A percentile compares a stretch with the other conserved stretches of the same genome.
Conservation (phyloP, 352 stramenopile species). For the Phytopythium montanum region DNA sequence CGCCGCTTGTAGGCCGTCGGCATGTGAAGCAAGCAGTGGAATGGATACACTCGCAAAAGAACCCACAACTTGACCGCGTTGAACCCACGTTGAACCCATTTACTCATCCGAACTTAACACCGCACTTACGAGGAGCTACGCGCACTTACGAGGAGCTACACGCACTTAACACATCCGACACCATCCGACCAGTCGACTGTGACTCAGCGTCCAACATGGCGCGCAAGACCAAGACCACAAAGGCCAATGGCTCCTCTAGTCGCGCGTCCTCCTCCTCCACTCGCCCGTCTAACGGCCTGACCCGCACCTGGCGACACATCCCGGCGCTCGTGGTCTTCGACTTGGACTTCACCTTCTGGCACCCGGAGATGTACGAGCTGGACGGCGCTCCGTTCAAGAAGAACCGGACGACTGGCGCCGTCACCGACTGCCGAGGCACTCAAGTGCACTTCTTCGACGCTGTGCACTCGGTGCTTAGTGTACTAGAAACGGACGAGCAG, state of each 20-base stretch:
- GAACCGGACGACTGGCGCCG: constrained; percentile 45
- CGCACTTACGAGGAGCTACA: too few species aligned
- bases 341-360: constrained; percentile 77
- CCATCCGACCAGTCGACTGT: too few species aligned
- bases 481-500: constrained; percentile 64
- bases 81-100: too few species aligned
- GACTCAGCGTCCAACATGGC: too few species aligned
- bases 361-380: constrained; percentile 86
- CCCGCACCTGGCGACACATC: constrained; percentile 42
- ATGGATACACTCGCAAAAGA: too few species aligned
- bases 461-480: constrained; percentile 60
- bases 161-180: too few species aligned
- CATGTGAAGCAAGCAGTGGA: too few species aligned
- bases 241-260: not conserved
- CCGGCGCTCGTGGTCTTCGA: constrained; percentile 74
- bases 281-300: not conserved
- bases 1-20: too few species aligned
- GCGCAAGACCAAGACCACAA: not conserved
- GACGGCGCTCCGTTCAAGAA: constrained; percentile 76
- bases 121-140: too few species aligned
- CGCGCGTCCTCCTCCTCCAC: not conserved
- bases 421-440: constrained; percentile 64
- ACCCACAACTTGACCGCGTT: too few species aligned
- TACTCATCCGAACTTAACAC: too few species aligned
- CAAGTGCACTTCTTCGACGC: constrained; percentile 79